These are phyloP conservation scores for Yamadazyma sp. DNA, from an alignment of 805 yeast species.

Conservation along the genomic window DNA sequence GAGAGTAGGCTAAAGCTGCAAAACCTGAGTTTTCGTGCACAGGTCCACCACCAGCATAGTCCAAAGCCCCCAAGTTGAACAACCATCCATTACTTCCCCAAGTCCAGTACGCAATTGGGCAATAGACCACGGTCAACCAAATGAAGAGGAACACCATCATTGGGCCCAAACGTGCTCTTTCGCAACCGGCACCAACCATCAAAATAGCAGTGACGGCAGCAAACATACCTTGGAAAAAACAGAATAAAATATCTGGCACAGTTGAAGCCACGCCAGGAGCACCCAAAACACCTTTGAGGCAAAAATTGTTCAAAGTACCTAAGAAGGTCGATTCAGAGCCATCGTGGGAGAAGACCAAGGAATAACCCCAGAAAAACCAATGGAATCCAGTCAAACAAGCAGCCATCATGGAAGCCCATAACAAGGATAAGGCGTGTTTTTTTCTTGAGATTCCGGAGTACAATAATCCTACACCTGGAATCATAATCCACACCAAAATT, in stretches of 20 bases:
- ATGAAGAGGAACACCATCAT: constrained; percentile 92
- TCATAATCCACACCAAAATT: constrained; percentile 89
- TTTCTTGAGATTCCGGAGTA: constrained; percentile 94
- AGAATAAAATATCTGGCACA: constrained; percentile 88
- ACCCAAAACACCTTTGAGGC: constrained; percentile 79
- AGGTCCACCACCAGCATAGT: constrained; percentile 99
- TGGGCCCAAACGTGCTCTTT: constrained; percentile 93
- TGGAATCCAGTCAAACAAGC: constrained; percentile 82
- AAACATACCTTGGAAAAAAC: constrained; percentile 95
- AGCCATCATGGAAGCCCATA: constrained; percentile 94
- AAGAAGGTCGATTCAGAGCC: constrained; percentile 61
- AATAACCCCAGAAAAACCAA: constrained; percentile 99
- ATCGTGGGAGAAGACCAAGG: constrained; percentile 76
- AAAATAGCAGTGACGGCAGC: constrained; percentile 90
- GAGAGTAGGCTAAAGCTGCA: constrained; percentile 92
- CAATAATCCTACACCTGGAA: constrained; percentile 91
- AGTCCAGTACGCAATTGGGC: constrained; percentile 96
- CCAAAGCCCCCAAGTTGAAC: constrained; percentile 75
- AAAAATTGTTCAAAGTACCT: constrained; percentile 81
- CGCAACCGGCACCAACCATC: constrained; percentile 98
- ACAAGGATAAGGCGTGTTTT: constrained; percentile 88
- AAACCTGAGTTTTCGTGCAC: constrained; percentile 94
- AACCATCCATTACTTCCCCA: constrained; percentile 97
- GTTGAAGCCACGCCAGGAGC: constrained; percentile 65
- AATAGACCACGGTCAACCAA: constrained; percentile 94